Evolutionary conservation across 1,284 basidiomycete genomes (phyloP).

Genomic region (Puccinia novopanici): DNA sequence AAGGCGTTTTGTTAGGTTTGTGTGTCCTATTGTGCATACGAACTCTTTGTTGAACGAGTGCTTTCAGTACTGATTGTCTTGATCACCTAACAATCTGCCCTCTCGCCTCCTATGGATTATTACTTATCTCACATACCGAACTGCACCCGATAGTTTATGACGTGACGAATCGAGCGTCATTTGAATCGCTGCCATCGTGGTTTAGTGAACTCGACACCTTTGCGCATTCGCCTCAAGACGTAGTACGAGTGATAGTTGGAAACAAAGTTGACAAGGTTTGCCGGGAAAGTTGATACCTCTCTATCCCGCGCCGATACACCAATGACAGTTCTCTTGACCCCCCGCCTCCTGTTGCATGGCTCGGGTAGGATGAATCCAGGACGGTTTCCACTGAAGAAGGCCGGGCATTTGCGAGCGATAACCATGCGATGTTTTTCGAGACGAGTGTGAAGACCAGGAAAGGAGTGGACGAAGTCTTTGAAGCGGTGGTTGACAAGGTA

Average conservation of each 20-base stretch:
- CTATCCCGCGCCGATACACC: constrained; percentile 15
- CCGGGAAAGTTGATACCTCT: constrained; percentile 6
- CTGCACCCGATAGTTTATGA: constrained; percentile 74
- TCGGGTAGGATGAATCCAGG: constrained; percentile 75
- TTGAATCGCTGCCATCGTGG: constrained; percentile 89
- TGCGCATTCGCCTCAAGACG: constrained; percentile 68
- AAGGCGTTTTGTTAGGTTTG: constrained; percentile 85
- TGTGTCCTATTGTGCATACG: constrained; percentile 36
- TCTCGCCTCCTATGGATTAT: too few species aligned
- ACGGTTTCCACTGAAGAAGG: constrained; percentile 81
- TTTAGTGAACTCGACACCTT: constrained; percentile 93
- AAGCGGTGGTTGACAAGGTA: constrained; percentile 72
- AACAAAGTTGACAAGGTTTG: constrained; percentile 92
- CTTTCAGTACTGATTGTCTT: not conserved
- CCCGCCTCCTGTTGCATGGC: not conserved
- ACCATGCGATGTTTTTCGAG: constrained; percentile 83
- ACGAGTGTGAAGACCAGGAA: constrained; percentile 65
- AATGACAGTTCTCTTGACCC: not conserved
- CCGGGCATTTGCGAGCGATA: constrained; percentile 74
- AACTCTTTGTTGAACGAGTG: constrained; percentile 1
- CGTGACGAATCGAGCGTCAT: constrained; percentile 83
- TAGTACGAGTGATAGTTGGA: constrained; percentile 90
- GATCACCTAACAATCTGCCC: too few species aligned
- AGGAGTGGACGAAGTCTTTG: constrained; percentile 77
- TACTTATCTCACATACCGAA: too few species aligned